Conservation (phyloP, 441 rosid genomes). For the Gossypium aridum region DNA sequence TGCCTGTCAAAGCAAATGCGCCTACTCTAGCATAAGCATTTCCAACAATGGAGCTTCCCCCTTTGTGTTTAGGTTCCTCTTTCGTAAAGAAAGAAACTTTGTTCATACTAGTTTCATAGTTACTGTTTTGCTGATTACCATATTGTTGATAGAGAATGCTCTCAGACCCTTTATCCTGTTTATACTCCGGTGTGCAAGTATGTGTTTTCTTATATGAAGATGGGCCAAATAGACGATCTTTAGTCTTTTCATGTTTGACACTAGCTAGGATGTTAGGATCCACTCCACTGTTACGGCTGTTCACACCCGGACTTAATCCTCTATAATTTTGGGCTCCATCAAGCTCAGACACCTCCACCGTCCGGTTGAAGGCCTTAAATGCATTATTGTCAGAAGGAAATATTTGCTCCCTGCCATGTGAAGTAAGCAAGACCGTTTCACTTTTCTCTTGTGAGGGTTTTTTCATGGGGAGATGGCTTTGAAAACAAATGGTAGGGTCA, state of each 20-base stretch:
- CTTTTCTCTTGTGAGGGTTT: constrained; percentile 18
- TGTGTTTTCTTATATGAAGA: constrained; percentile 17
- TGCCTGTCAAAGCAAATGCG: constrained; percentile 18
- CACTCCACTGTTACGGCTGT: constrained; percentile 3
- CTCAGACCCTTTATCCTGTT: constrained; percentile 19
- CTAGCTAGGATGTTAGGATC: constrained; percentile 12
- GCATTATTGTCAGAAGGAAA: constrained; percentile 18
- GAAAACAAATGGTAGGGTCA: constrained; percentile 19
- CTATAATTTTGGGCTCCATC: constrained; percentile 8
- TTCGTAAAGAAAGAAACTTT: constrained; percentile 2
- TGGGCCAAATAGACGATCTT: constrained; percentile 12
- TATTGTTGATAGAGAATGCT: constrained; percentile 12
- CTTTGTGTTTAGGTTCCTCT: constrained; percentile 12
- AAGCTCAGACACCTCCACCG: constrained; percentile 11
- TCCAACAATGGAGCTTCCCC: constrained; percentile 15
- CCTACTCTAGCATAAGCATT: constrained; percentile 14
- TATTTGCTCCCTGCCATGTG: constrained; percentile 23
- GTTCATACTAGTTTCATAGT: constrained; percentile 16
- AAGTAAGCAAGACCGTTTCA: constrained; percentile 19
- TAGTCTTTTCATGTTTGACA: constrained; percentile 16
- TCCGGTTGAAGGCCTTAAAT: constrained; percentile 18
- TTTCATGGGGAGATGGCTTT: constrained; percentile 2
- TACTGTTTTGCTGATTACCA: constrained; percentile 7
- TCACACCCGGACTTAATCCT: neutral
- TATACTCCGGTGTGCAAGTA: constrained; percentile 14